Base-by-base conservation (phyloP, 139 green algal species). In the Microglena sp. region DNA sequence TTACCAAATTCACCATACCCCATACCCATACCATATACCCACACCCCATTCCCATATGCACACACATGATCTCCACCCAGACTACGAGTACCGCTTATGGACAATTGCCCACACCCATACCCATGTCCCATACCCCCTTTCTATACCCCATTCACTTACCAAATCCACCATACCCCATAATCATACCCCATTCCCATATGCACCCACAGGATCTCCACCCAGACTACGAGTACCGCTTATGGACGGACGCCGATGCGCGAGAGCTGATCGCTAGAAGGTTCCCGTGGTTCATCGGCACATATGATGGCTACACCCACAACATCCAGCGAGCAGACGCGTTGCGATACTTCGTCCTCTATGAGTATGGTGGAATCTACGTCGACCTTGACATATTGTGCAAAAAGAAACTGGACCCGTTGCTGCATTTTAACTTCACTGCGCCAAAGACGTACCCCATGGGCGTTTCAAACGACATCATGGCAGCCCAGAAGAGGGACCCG, bases 321-420 rank as follows among this genome's bases (percentile, higher is more conserved):
- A 72, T 72, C 11, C 64, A 72, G 43, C 56, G 66, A 26, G 66
- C 57, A 54, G 66, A 72, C 30, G 66, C 33, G 7, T 24, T 72
- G 55, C 57, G 66, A 11, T 72, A 72, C 56, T 72, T 72, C 30
- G 45, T 72, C 26, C 32, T 72, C 30, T 67, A 67, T n/a, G 31
- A 61, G 32, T 61, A 67, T 56, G 66, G 66, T 1, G 66, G 66
- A 24, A 66, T 72, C 31, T 72, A 72, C 57, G 28, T 63, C 7
- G 65, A 71, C 35, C 33, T 71, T 27, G 65, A 71, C 31, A 36
- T 71, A 26, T 5, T 34, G 21, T 71, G 65, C 36, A 27, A 43
- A 5, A 65, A 71, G n/a, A 65, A 24, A 30, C 28, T 71, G 55
- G 65, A 71, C 30, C 54, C 28, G 40, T 24, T 66, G 4, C 55